Percentiles rank a stretch among this genome's conserved stretches.
These are phyloP conservation scores for Ophiobolus disseminans DNA, from an alignment of 2,329 filamentous ascomycete species.

Conservation along the genomic window DNA sequence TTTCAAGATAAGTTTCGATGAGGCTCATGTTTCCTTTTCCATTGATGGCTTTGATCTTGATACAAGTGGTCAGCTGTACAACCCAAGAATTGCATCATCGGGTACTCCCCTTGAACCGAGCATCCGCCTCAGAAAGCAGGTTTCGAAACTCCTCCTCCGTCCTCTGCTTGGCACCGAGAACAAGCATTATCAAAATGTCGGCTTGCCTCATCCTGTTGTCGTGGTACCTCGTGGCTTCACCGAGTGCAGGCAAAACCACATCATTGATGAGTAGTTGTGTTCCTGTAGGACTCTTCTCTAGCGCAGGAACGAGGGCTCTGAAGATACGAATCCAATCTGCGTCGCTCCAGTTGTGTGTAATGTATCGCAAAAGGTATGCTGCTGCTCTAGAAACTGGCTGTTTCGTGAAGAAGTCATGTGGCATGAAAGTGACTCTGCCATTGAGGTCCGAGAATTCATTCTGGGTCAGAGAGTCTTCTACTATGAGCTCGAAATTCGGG, in stretches of 20 bases:
- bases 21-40: slow-evolving; percentile 24
- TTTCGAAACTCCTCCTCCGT: slow-evolving; percentile 19
- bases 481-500: slow-evolving; percentile 22
- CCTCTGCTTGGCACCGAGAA: slow-evolving; percentile 31
- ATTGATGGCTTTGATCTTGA: slow-evolving; percentile 20
- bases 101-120: slow-evolving; percentile 14
- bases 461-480: slow-evolving; percentile 24
- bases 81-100: background rate
- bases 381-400: slow-evolving; percentile 34
- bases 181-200: slow-evolving; percentile 42
- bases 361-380: slow-evolving; percentile 50
- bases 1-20: slow-evolving; percentile 20
- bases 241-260: slow-evolving; percentile 35
- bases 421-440: slow-evolving; percentile 26
- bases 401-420: slow-evolving; percentile 29
- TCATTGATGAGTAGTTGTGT: slow-evolving; percentile 47
- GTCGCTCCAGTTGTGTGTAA: slow-evolving; percentile 54
- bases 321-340: slow-evolving; percentile 48
- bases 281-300: slow-evolving; percentile 33
- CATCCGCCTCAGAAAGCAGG: slow-evolving; percentile 19
- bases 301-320: slow-evolving; percentile 39
- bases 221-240: slow-evolving; percentile 20
- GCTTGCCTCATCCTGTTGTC: slow-evolving; percentile 38
- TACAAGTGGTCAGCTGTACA: slow-evolving; percentile 1
- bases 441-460: slow-evolving; percentile 18